These are phyloP conservation scores for Dissophora ornata DNA, from an alignment of 192 early-diverging fungal genomes.

Conservation along the genomic window DNA sequence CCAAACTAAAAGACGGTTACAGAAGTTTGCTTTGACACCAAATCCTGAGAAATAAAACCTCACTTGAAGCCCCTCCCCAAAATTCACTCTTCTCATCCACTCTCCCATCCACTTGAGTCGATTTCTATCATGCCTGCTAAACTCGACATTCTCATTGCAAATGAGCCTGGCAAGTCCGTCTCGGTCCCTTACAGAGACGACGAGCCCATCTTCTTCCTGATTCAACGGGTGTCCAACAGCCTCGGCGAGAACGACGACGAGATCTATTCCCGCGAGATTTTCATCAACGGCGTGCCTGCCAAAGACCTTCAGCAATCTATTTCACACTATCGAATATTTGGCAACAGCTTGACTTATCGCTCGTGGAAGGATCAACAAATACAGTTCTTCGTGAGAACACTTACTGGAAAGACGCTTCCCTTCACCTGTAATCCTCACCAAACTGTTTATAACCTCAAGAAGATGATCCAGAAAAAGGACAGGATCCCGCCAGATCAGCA, in stretches of 20 bases:
- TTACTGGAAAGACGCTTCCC: no score
- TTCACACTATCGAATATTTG: constrained; percentile 2
- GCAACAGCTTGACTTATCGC: background rate
- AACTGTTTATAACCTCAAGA: constrained; percentile 74
- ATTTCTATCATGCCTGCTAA: background rate
- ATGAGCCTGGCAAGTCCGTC: background rate
- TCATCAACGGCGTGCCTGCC: background rate
- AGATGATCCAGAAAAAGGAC: constrained; percentile 79
- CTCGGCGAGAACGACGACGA: background rate
- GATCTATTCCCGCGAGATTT: background rate
- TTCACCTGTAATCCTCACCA: no score
- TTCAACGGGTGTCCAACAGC: background rate
- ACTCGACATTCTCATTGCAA: background rate
- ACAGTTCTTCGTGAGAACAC: no score
- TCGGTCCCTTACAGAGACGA: background rate
- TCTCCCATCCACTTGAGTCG: no score
- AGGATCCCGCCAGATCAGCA: constrained; percentile 78
- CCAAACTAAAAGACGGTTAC: no score
- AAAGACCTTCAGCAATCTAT: background rate
- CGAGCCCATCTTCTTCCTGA: background rate
- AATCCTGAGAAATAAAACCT: no score
- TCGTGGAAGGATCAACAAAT: constrained; percentile 62
- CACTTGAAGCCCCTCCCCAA: no score
- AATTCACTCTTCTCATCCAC: no score
- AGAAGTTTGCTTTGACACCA: no score